Evolutionary conservation across 192 early-diverging fungal genomes (phyloP).

Genomic region (Gamsiella multidivaricata): DNA sequence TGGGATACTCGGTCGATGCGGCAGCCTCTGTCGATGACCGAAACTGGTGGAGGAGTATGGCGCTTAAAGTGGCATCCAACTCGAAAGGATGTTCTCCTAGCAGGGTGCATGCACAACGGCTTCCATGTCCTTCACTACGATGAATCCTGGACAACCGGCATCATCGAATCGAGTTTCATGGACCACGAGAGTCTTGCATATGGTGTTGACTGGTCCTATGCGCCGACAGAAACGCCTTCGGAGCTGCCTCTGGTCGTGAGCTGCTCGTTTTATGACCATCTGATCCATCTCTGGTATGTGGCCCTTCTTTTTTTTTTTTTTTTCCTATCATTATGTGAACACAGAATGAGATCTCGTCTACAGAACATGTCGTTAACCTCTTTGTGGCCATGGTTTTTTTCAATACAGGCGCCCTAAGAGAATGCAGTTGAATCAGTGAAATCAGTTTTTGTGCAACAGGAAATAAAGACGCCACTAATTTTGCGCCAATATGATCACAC

Average conservation of each 20-base stretch:
- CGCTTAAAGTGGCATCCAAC: slow-evolving; percentile 94
- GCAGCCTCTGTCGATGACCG: slow-evolving; percentile 71
- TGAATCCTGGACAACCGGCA: slow-evolving; percentile 20
- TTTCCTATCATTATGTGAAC: not conserved
- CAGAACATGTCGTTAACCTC: too few species aligned
- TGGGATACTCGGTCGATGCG: slow-evolving; percentile 94
- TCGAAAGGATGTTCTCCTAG: slow-evolving; percentile 67
- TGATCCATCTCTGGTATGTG: slow-evolving; percentile 74
- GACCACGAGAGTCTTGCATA: slow-evolving; percentile 83
- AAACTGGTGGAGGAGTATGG: slow-evolving; percentile 93
- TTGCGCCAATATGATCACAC: too few species aligned
- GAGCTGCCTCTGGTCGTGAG: slow-evolving; percentile 67
- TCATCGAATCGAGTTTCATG: slow-evolving; percentile 62
- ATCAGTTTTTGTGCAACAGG: too few species aligned
- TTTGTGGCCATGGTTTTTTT: too few species aligned
- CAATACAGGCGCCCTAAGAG: too few species aligned
- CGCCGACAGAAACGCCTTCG: not conserved
- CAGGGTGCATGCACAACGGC: slow-evolving; percentile 93
- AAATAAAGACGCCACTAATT: too few species aligned
- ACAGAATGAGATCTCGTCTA: not conserved
- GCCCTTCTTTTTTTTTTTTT: not conserved
- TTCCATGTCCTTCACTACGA: slow-evolving; percentile 80
- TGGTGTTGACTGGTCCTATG: slow-evolving; percentile 81
- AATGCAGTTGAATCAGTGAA: too few species aligned
- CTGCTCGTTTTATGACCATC: slow-evolving; percentile 87